Conservation (phyloP, 306 rosid species). For the Malus fusca region DNA sequence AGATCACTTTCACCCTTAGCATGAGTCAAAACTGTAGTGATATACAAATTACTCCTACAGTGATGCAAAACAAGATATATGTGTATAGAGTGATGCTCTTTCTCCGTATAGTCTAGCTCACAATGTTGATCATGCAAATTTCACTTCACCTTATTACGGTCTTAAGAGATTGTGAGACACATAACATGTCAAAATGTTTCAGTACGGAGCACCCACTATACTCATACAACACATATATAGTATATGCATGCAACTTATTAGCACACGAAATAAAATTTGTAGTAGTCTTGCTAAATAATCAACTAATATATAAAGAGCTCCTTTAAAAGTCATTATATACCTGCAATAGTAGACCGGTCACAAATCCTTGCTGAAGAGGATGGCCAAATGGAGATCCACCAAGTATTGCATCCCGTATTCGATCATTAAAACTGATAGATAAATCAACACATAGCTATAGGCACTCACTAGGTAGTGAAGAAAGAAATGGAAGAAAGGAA, state of each 20-base stretch:
- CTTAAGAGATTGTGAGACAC: background rate
- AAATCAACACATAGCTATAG: conserved; percentile 1
- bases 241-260: background rate
- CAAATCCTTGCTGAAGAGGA: conserved; percentile 98
- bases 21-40: background rate
- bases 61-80: background rate
- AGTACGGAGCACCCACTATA: background rate
- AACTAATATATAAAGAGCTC: background rate
- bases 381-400: conserved; percentile 98
- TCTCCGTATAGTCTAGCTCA: background rate
- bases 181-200: background rate
- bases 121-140: background rate
- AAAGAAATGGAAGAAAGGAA: background rate
- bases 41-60: background rate
- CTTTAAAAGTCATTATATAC: conserved; percentile 19
- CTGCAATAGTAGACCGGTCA: conserved; percentile 74
- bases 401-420: conserved; percentile 83
- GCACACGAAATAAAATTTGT: background rate
- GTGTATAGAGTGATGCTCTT: background rate
- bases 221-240: background rate
- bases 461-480: background rate
- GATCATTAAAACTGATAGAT: conserved; percentile 74
- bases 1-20: background rate
- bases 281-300: background rate
- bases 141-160: background rate